Conservation (phyloP, 805 yeast species). For the Metschnikowia cerradonensis region DNA sequence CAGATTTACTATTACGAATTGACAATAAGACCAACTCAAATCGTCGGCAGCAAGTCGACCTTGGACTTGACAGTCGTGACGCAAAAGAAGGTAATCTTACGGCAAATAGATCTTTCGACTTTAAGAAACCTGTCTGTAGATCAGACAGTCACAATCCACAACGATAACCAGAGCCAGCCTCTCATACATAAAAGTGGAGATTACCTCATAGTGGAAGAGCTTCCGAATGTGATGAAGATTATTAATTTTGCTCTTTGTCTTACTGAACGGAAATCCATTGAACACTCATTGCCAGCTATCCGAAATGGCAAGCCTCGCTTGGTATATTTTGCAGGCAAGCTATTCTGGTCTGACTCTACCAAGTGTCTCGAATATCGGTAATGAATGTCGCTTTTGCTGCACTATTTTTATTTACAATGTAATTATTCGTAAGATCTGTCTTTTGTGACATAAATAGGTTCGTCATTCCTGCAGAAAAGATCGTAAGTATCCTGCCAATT, state of each 20-base stretch:
- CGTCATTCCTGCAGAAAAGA: constrained; percentile 1
- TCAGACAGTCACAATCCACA: constrained; percentile 7
- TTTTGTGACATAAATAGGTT: constrained; percentile 1
- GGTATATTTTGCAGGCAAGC: neutral
- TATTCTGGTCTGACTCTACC: constrained; percentile 3
- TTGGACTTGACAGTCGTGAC: constrained; percentile 5
- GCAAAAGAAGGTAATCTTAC: constrained; percentile 6
- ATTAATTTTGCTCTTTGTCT: constrained; percentile 3
- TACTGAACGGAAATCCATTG: neutral
- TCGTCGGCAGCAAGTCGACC: neutral
- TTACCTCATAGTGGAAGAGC: constrained; percentile 14
- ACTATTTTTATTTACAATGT: neutral
- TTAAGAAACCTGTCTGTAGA: neutral
- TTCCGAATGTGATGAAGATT: constrained; percentile 4
- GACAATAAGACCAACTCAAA: neutral
- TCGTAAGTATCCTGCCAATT: neutral
- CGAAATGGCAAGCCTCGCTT: constrained; percentile 3
- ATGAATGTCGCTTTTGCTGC: neutral
- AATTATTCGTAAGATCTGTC: neutral
- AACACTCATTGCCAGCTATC: neutral
- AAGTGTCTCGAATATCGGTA: neutral
- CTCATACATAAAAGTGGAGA: constrained; percentile 7
- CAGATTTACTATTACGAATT: constrained; percentile 3
- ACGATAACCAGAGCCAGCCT: constrained; percentile 15
- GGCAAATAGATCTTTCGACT: neutral